These are phyloP conservation scores for Leucocoprinus birnbaumii DNA, from an alignment of 768 basidiomycete species.

Conservation along the genomic window DNA sequence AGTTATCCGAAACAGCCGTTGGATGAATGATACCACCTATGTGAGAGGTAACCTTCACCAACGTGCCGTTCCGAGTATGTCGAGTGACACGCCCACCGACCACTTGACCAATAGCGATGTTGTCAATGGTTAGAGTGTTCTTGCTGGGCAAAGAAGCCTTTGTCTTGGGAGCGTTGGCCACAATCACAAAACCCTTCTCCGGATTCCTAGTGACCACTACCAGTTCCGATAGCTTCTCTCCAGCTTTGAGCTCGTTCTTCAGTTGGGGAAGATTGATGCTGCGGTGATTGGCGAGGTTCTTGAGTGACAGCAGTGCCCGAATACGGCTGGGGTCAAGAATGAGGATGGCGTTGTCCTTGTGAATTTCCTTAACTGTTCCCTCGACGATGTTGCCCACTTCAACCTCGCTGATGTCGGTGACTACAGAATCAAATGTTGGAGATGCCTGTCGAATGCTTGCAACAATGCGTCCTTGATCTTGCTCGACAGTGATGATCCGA, in stretches of 20 bases:
- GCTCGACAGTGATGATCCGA: slow-evolving; percentile 64
- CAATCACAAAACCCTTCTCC: slow-evolving; percentile 84
- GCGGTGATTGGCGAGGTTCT: slow-evolving; percentile 82
- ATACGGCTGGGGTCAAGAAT: slow-evolving; percentile 66
- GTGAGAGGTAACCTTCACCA: slow-evolving; percentile 70
- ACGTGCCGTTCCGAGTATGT: slow-evolving; percentile 67
- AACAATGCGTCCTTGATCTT: slow-evolving; percentile 59
- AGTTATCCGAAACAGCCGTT: slow-evolving; percentile 82
- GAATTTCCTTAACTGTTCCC: slow-evolving; percentile 75
- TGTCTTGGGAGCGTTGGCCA: slow-evolving; percentile 67
- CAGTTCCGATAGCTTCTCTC: slow-evolving; percentile 71
- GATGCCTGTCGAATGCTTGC: slow-evolving; percentile 87
- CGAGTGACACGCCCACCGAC: slow-evolving; percentile 79
- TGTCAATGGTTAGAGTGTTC: slow-evolving; percentile 56
- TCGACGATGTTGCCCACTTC: slow-evolving; percentile 74
- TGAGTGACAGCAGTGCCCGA: slow-evolving; percentile 82
- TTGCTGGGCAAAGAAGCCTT: slow-evolving; percentile 47
- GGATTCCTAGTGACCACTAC: slow-evolving; percentile 88
- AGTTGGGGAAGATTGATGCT: slow-evolving; percentile 64
- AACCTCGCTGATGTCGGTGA: slow-evolving; percentile 66
- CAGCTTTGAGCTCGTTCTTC: slow-evolving; percentile 56
- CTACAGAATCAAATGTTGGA: slow-evolving; percentile 36
- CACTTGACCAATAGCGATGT: slow-evolving; percentile 66
- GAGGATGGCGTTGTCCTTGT: slow-evolving; percentile 80
- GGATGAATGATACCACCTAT: slow-evolving; percentile 79